Percentiles rank a stretch among this genome's conserved stretches.
These are phyloP conservation scores for Lodderomyces margitis DNA, from an alignment of 1,139 yeast species.

Conservation along the genomic window DNA sequence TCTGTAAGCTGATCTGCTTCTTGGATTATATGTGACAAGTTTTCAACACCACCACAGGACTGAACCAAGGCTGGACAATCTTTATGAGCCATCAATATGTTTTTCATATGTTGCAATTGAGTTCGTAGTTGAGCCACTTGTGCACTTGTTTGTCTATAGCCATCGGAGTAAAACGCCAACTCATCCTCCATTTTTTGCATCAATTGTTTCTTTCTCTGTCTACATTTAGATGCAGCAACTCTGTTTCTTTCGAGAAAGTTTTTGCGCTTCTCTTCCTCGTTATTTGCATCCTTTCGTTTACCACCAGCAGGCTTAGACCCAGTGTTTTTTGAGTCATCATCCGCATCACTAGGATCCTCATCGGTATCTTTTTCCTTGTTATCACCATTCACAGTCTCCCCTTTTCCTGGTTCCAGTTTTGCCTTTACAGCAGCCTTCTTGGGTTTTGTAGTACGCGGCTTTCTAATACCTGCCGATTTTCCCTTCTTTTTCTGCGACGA, in stretches of 20 bases:
- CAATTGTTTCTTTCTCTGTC: constrained; percentile 91
- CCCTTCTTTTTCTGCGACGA: neutral
- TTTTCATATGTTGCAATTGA: constrained; percentile 53
- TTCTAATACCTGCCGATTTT: neutral
- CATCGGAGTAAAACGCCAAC: constrained; percentile 62
- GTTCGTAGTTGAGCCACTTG: constrained; percentile 60
- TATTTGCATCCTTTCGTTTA: constrained; percentile 3
- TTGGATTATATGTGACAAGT: constrained; percentile 31
- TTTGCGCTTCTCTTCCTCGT: constrained; percentile 61
- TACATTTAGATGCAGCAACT: constrained; percentile 92
- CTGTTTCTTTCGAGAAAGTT: constrained; percentile 87
- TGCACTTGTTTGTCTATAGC: constrained; percentile 64
- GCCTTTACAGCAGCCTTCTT: constrained; percentile 9
- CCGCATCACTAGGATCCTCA: constrained; percentile 9
- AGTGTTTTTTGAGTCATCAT: constrained; percentile 38
- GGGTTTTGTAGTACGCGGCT: constrained; percentile 10
- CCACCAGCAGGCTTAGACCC: constrained; percentile 1
- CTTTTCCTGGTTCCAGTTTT: constrained; percentile 7
- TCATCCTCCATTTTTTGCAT: constrained; percentile 81
- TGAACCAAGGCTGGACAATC: constrained; percentile 36
- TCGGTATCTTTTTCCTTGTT: constrained; percentile 9
- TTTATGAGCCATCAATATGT: constrained; percentile 36
- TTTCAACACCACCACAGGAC: constrained; percentile 40
- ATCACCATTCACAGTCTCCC: constrained; percentile 14
- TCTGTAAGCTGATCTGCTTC: constrained; percentile 31